Conservation (phyloP, 805 yeast species). For the Schizosaccharomyces pombe region DNA sequence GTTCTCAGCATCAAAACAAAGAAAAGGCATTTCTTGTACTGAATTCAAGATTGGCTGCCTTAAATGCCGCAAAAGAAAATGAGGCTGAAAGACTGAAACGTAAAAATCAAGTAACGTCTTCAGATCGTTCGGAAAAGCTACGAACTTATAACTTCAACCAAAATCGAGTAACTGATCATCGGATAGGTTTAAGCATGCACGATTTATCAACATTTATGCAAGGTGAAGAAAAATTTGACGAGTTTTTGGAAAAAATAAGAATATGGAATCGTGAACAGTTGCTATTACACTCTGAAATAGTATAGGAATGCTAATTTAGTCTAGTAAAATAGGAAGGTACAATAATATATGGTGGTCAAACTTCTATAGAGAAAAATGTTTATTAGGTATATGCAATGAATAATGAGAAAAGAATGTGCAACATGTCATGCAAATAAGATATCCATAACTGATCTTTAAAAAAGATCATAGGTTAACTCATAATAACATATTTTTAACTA, state of each 20-base stretch:
- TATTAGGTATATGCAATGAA: too few species aligned
- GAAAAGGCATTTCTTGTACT: conserved; percentile 74
- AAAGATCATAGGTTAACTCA: too few species aligned
- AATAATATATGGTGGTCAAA: too few species aligned
- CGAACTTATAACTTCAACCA: conserved; percentile 86
- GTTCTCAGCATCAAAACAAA: conserved; percentile 84
- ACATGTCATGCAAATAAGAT: too few species aligned
- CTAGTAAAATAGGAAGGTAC: too few species aligned
- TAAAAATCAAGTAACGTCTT: conserved; percentile 62
- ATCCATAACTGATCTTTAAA: too few species aligned
- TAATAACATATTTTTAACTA: too few species aligned
- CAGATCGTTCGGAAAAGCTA: conserved; percentile 79
- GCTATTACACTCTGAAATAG: neutral
- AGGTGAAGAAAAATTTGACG: conserved; percentile 18
- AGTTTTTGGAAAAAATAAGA: neutral
- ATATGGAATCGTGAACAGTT: neutral
- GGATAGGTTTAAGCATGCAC: conserved; percentile 61
- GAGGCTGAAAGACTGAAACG: conserved; percentile 43
- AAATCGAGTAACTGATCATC: conserved; percentile 78
- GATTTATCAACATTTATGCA: conserved; percentile 45
- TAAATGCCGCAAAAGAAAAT: conserved; percentile 40
- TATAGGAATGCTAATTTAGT: too few species aligned
- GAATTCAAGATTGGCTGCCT: conserved; percentile 64
- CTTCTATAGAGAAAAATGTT: too few species aligned
- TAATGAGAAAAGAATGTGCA: too few species aligned